A percentile compares a stretch with the other conserved stretches of the same genome.
Conservation (phyloP, 148 eudicot species). For the Silene conica region DNA sequence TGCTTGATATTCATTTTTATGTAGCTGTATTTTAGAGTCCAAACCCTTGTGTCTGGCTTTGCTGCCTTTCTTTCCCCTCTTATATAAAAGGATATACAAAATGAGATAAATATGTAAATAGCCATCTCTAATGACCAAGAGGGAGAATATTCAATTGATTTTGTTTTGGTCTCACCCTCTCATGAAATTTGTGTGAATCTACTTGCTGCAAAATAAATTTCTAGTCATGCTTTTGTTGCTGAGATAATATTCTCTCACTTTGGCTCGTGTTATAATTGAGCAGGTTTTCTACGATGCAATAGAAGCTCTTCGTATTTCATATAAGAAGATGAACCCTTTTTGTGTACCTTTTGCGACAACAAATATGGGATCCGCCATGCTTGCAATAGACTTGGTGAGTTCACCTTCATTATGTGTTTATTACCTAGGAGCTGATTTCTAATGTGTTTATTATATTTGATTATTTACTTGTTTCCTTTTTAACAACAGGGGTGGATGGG, state of each 20-base stretch:
- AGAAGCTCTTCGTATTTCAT: constrained; percentile 85
- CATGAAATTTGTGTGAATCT: constrained; percentile 2
- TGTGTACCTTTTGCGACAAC: constrained; percentile 94
- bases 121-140: neutral
- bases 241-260: constrained; percentile 13
- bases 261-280: constrained; percentile 23
- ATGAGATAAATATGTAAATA: neutral
- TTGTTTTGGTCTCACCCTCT: neutral
- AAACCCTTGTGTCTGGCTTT: neutral
- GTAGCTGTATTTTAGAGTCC: neutral
- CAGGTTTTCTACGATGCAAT: constrained; percentile 93
- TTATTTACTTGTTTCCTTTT: neutral
- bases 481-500: constrained; percentile 95
- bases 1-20: neutral
- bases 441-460: constrained; percentile 16
- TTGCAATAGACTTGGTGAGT: constrained; percentile 91
- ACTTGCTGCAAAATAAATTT: neutral
- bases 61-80: neutral
- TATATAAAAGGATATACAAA: neutral
- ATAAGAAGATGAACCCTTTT: constrained; percentile 96
- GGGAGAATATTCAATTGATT: neutral
- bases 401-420: constrained; percentile 6
- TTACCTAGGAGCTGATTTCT: neutral
- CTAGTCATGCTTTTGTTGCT: neutral
- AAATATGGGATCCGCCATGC: constrained; percentile 99